Evolutionary conservation across 2,329 filamentous ascomycete genomes (phyloP), one percentile per base, ranked within the genome.

Genomic region (Aschersonia sp.): DNA sequence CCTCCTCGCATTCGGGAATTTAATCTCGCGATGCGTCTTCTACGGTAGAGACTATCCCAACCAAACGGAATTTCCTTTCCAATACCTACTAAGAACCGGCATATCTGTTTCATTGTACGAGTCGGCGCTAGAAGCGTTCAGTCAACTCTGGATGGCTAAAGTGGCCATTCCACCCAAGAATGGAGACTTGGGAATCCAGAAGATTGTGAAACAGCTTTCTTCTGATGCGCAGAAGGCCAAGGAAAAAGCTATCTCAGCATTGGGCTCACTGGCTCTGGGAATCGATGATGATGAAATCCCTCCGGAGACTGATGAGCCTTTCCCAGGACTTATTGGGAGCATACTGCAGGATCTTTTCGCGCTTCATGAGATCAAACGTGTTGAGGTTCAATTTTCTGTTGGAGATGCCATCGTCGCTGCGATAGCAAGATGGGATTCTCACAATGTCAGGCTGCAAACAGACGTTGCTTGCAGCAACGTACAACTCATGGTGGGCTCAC

Each of bases 361-460:
- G 7, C 70, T 97, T 3, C 84, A 94, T 56, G 89, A 95, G 59
- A 78, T 92, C 43, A 86, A 86, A 55, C 84, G 89, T 55, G 78
- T 85, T 0, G 91, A 97, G 61, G 76, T 89, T 1, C 91, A 96
- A 52, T 96, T 98, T 60, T 79, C 88, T 0, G 80, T 94, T 31
- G 92, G 92, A 10, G 89, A 95, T 61, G 88, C 92, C 9, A 75
- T 97, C 47, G 84, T 85, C 44, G 85, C 85, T 44, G 77, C 84
- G 5, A 76, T 86, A 40, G 79, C 76, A 40, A 82, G 89, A 40
- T 97, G 91, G 89, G 76, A 85, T 35, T 94, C 91, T 0, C 82
- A 85, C 51, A 82, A 84, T 29, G 72, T 96, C 12, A 77, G 82
- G 49, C 74, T 89, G 1, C 78, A 80, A 44, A 69, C 91, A 45